Conservation (phyloP, 2,329 filamentous ascomycete species). For the Monilinia fructicola region DNA sequence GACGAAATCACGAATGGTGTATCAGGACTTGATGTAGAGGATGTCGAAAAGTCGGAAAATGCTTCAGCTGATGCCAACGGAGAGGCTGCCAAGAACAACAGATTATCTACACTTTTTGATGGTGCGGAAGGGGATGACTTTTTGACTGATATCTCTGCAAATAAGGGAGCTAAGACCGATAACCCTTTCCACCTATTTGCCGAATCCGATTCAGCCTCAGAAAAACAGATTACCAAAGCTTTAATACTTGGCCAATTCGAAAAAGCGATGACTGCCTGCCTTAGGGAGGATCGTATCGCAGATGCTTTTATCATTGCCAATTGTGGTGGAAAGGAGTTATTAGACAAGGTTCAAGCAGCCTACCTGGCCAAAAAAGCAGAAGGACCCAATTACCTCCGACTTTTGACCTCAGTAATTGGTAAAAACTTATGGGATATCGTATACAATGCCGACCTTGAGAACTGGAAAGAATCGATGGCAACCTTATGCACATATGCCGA, state of each 20-base stretch:
- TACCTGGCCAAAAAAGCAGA: constrained; percentile 83
- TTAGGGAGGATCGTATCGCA: constrained; percentile 85
- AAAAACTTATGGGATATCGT: constrained; percentile 99
- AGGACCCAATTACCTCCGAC: constrained; percentile 85
- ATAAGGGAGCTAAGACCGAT: constrained; percentile 89
- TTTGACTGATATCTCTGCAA: constrained; percentile 77
- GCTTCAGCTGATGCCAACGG: constrained; percentile 52
- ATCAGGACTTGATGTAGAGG: constrained; percentile 41
- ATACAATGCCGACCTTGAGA: constrained; percentile 86
- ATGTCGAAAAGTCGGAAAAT: constrained; percentile 44
- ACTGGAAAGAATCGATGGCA: constrained; percentile 98
- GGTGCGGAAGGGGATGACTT: constrained; percentile 78
- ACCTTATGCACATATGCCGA: constrained; percentile 94
- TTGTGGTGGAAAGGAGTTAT: constrained; percentile 87
- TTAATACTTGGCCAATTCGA: constrained; percentile 89
- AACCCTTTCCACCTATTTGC: constrained; percentile 90
- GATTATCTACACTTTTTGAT: constrained; percentile 79
- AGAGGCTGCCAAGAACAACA: constrained; percentile 54
- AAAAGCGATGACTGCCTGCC: constrained; percentile 81
- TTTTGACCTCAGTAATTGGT: constrained; percentile 86
- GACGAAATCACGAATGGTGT: constrained; percentile 55
- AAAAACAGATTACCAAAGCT: constrained; percentile 83
- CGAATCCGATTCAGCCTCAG: constrained; percentile 78
- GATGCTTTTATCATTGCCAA: constrained; percentile 98
- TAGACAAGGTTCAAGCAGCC: constrained; percentile 88